Base-by-base conservation (phyloP, 2,329 filamentous ascomycete species). In the Lachnellula suecica region DNA sequence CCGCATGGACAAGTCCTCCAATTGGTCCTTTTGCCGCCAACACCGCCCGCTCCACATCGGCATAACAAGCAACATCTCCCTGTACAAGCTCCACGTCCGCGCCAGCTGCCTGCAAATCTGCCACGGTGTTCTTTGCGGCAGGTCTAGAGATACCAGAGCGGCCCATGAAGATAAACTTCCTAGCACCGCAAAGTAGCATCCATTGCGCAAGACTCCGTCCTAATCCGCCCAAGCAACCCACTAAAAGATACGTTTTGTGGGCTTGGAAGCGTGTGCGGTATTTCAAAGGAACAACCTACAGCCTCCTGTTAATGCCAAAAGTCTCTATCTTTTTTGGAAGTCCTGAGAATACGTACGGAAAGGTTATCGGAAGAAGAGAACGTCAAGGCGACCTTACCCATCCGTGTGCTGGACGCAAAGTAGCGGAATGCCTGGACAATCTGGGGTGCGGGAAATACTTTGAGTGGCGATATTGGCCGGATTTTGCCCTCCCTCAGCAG, bases 111-210 rank as follows among this genome's bases (percentile, higher is more conserved):
- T 50, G 42, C 2, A 46, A 17, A 2, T 46, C 45, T 20, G 24
- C 17, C 9, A 60, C 19, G 7, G 49, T 51, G 10, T n/a, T 11
- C 43, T 37, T 29, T 23, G 46, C 41, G 44, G 49, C n/a, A 45
- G 44, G 25, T 43, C 27, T 65, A 45, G 75, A 74, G 0, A 70
- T 71, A 8, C 47, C 61, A 20, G 56, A 65, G 22, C 65, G 61
- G 13, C 69, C 71, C 1, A 71, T 59, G 24, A 71, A 66, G n/a
- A 74, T 62, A 15, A 75, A 58, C 47, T 70, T 53, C 23, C 60
- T 61, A 6, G 73, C 73, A 1, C 72, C 72, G 38, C 64, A 61
- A 0, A 62, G 58, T 2, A 62, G 65, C 65, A 75, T 66, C 67
- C 68, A 72, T 10, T 38, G 49, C 4, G 68, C 63, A 19, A 74